A percentile compares a stretch with the other conserved stretches of the same genome.
phyloP scores from a whole-genome alignment of 1,284 basidiomycete species.

The Leccinum insolens region DNA sequence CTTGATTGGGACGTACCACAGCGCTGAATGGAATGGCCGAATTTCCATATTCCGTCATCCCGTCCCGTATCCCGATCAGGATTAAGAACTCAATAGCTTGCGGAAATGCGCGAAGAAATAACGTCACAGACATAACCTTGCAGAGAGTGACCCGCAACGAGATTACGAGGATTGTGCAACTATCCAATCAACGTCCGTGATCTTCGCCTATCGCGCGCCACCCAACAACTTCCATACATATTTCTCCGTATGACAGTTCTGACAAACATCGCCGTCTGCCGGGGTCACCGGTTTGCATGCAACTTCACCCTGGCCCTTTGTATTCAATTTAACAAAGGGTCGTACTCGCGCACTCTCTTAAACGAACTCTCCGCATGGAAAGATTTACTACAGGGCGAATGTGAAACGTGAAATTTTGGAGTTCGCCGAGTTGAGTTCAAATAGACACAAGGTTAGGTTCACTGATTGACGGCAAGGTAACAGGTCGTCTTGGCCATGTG shows the following conservation, averaged over 20 bases:
- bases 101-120: slow-evolving; percentile 1
- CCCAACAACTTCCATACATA: neutral
- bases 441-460: slow-evolving; percentile 28
- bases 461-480: slow-evolving; percentile 7
- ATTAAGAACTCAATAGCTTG: neutral
- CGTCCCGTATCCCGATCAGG: neutral
- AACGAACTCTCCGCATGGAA: neutral
- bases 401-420: neutral
- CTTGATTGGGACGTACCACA: neutral
- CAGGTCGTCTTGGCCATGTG: slow-evolving; percentile 6
- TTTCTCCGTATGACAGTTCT: slow-evolving; percentile 1
- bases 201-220: slow-evolving; percentile 6
- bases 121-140: neutral
- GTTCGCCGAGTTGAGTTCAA: slow-evolving; percentile 2
- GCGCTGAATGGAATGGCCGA: neutral
- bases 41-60: neutral
- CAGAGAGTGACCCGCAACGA: neutral
- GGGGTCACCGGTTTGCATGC: neutral
- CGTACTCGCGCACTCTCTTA: neutral
- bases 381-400: neutral
- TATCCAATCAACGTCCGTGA: slow-evolving; percentile 25
- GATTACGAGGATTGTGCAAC: neutral
- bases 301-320: neutral
- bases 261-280: neutral
- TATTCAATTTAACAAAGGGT: neutral